A percentile compares a stretch with the other conserved stretches of the same genome.
Conservation (phyloP, 2,329 filamentous ascomycete genomes). For the Aspergillus ibericus region DNA sequence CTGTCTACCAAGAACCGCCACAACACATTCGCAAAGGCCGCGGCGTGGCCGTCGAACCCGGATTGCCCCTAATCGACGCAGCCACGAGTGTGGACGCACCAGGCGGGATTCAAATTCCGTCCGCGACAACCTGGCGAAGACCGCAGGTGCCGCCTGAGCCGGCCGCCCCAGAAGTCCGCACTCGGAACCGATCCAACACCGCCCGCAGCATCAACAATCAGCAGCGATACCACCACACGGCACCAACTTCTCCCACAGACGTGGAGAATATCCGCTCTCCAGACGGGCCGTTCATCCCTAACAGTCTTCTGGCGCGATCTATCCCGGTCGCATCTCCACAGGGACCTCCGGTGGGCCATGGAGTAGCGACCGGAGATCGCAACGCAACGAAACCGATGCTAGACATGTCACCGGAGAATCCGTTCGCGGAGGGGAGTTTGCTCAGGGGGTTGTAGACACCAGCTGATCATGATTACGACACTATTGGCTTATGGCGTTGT, state of each 20-base stretch:
- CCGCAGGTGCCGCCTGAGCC: constrained; percentile 22
- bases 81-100: constrained; percentile 43
- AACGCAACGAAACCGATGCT: constrained; percentile 44
- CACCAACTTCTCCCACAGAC: constrained; percentile 14
- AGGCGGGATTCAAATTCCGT: constrained; percentile 36
- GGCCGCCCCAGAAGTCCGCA: constrained; percentile 16
- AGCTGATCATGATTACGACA: not conserved
- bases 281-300: constrained; percentile 33
- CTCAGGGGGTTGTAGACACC: constrained; percentile 32
- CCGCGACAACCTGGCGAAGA: constrained; percentile 43
- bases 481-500: not conserved
- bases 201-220: constrained; percentile 28
- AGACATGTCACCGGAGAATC: constrained; percentile 42
- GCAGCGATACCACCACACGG: constrained; percentile 11
- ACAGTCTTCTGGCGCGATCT: constrained; percentile 39
- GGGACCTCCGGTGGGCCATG: constrained; percentile 33
- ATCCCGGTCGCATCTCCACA: constrained; percentile 16
- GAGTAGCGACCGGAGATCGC: constrained; percentile 42
- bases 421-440: constrained; percentile 49
- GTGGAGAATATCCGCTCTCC: constrained; percentile 14
- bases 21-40: constrained; percentile 37
- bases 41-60: constrained; percentile 46
- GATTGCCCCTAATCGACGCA: constrained; percentile 41
- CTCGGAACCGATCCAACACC: constrained; percentile 37
- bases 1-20: constrained; percentile 64